Conservation (phyloP, 2,329 filamentous ascomycete species). For the Xylariaceae sp. region DNA sequence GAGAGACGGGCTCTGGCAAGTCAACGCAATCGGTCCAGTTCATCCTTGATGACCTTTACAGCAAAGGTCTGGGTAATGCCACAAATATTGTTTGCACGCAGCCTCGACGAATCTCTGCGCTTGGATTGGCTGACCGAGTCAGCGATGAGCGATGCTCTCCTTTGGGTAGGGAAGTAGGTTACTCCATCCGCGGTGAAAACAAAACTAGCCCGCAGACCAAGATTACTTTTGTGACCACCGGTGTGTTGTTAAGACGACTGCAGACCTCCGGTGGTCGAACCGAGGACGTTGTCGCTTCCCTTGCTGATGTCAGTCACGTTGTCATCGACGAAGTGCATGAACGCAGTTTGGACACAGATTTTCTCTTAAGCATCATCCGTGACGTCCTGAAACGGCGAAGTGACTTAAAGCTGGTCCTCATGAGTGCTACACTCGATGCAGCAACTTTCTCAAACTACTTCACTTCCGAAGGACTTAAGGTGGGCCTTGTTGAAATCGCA, state of each 20-base stretch:
- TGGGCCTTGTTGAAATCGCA: constrained; percentile 80
- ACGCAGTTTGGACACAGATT: constrained; percentile 90
- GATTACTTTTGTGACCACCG: constrained; percentile 94
- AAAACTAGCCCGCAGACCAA: constrained; percentile 70
- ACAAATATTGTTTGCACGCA: constrained; percentile 96
- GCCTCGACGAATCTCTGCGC: constrained; percentile 86
- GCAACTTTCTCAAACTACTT: constrained; percentile 84
- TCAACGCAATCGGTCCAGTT: constrained; percentile 97
- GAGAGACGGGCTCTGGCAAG: constrained; percentile 95
- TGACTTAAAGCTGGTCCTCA: constrained; percentile 85
- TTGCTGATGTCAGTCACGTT: constrained; percentile 89
- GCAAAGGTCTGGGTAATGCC: constrained; percentile 65
- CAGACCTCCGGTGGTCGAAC: constrained; percentile 81
- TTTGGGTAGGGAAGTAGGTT: constrained; percentile 86
- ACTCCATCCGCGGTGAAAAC: constrained; percentile 86
- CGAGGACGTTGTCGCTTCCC: constrained; percentile 73
- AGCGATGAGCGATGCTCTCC: constrained; percentile 81
- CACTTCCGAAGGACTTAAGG: constrained; percentile 57
- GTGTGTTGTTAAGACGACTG: constrained; percentile 84
- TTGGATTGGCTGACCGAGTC: constrained; percentile 90
- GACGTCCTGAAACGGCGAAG: constrained; percentile 71
- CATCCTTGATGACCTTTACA: constrained; percentile 85
- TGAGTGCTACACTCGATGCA: constrained; percentile 94
- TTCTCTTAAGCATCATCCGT: constrained; percentile 80
- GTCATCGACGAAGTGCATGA: constrained; percentile 98